These are phyloP conservation scores for Cordyceps fumosorosea DNA, from an alignment of 2,329 filamentous ascomycete species.

Conservation along the genomic window DNA sequence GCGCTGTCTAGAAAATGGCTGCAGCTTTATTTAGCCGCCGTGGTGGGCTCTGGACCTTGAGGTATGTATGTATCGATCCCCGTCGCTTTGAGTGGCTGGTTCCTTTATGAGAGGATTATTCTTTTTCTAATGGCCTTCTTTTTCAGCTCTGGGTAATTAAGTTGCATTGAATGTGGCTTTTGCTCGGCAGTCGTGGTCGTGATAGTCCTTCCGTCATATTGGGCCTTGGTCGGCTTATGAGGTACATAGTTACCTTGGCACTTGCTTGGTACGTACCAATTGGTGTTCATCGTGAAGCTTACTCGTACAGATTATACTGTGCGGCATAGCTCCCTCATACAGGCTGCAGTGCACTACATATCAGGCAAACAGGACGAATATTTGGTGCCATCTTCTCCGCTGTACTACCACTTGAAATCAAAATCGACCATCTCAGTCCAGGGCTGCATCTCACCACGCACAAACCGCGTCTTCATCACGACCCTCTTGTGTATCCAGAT, in stretches of 20 bases:
- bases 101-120: too few relatives aligned
- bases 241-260: too few relatives aligned
- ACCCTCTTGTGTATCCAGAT: background rate
- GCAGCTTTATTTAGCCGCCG: slow-evolving; percentile 9
- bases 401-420: background rate
- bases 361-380: background rate
- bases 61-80: background rate
- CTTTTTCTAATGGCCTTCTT: background rate
- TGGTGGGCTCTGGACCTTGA: background rate
- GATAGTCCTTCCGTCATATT: too few relatives aligned
- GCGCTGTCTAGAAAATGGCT: background rate
- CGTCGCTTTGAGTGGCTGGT: background rate
- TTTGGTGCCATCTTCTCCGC: background rate
- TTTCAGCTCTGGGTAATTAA: background rate
- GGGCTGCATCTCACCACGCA: background rate
- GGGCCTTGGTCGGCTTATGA: background rate
- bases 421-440: background rate
- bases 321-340: too few relatives aligned
- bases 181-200: background rate
- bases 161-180: slow-evolving; percentile 6
- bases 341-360: background rate
- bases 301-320: too few relatives aligned
- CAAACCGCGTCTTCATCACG: background rate
- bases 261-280: too few relatives aligned
- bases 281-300: too few relatives aligned